These are phyloP conservation scores for Penicillium sp. DNA, from an alignment of 2,329 filamentous ascomycete genomes.

Conservation along the genomic window DNA sequence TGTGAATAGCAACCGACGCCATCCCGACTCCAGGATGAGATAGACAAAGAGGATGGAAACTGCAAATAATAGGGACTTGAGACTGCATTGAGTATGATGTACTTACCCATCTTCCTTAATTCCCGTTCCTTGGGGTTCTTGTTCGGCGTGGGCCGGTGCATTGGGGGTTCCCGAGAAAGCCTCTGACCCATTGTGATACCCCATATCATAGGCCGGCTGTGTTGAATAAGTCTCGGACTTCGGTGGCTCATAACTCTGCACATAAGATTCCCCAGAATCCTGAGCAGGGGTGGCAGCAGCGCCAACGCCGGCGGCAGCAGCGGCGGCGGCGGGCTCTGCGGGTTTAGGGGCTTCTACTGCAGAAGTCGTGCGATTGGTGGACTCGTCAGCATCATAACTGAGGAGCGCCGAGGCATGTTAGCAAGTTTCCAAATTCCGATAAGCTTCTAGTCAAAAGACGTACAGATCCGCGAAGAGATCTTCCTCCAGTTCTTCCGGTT, in stretches of 20 bases:
- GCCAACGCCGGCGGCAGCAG: no score
- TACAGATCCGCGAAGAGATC: conserved; percentile 95
- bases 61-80: not conserved
- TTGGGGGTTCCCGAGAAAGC: conserved; percentile 18
- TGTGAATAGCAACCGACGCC: conserved; percentile 18
- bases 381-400: conserved; percentile 65
- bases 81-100: not conserved
- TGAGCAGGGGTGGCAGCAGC: conserved; percentile 28
- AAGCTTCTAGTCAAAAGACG: conserved; percentile 31
- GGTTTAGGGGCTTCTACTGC: conserved; percentile 35
- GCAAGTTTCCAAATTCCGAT: conserved; percentile 5
- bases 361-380: conserved; percentile 33
- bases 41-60: conserved; percentile 4
- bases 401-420: conserved; percentile 6
- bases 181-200: conserved; percentile 26
- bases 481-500: conserved; percentile 77
- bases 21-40: conserved; percentile 9
- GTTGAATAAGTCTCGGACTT: conserved; percentile 25
- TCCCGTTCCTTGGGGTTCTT: conserved; percentile 38
- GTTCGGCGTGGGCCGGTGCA: conserved; percentile 23
- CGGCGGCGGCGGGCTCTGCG: conserved; percentile 31
- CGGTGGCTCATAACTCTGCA: conserved; percentile 30
- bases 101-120: conserved; percentile 94
- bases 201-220: conserved; percentile 19
- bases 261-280: conserved; percentile 28